Conservation (phyloP, 192 early-diverging fungal species). For the Entophlyctis helioformis region DNA sequence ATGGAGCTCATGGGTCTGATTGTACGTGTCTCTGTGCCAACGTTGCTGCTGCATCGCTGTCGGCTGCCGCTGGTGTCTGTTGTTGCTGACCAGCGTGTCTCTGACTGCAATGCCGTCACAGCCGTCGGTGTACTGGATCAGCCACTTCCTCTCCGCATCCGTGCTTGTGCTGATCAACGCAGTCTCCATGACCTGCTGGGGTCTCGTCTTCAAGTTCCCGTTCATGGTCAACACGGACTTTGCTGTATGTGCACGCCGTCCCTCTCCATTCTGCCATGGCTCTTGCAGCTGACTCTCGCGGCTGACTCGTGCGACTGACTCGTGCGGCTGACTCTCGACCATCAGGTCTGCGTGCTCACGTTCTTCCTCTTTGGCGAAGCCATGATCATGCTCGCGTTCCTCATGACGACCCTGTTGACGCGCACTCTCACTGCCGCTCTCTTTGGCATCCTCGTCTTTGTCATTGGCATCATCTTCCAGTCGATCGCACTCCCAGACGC, state of each 20-base stretch:
- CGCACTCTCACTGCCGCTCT: constrained; percentile 46
- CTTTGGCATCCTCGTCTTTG: constrained; percentile 66
- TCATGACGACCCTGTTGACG: constrained; percentile 57
- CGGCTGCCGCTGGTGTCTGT: no score
- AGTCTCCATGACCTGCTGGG: constrained; percentile 43
- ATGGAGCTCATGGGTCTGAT: constrained; percentile 77
- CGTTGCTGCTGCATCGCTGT: no score
- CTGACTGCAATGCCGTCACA: no score
- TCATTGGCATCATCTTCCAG: constrained; percentile 68
- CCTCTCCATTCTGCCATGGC: no score
- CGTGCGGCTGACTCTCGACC: no score
- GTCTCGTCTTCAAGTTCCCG: constrained; percentile 45
- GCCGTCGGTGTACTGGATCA: constrained; percentile 49
- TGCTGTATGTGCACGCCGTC: constrained; percentile 6
- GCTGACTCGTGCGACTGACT: no score
- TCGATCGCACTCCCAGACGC: constrained; percentile 31
- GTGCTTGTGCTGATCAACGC: constrained; percentile 45
- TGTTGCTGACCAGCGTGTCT: no score
- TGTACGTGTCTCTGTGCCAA: no score
- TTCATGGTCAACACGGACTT: constrained; percentile 55
- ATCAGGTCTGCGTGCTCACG: constrained; percentile 35
- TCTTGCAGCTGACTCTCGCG: no score
- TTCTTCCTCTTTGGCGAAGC: constrained; percentile 66
- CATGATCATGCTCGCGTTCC: constrained; percentile 58
- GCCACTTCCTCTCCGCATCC: constrained; percentile 44